Conservation (phyloP, 2,329 filamentous ascomycete genomes). For the Fusarium praegraminearum region DNA sequence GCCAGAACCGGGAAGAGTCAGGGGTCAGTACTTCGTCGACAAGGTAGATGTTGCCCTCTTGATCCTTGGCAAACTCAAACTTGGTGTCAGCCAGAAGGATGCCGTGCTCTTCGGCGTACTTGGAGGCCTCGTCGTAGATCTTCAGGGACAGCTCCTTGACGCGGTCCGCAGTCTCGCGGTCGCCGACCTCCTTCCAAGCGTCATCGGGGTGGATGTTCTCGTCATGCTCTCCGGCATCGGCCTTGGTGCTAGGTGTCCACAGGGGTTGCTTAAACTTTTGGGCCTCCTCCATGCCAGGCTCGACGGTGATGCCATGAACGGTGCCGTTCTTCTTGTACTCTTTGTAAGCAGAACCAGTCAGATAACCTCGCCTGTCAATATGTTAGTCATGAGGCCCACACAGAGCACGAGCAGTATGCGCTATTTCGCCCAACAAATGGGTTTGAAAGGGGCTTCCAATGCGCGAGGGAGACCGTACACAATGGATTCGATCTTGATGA, state of each 20-base stretch:
- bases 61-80: conserved; percentile 47
- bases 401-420: background rate
- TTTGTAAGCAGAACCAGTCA: conserved; percentile 85
- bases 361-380: conserved; percentile 72
- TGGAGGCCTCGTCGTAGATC: conserved; percentile 45
- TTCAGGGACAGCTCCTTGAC: conserved; percentile 47
- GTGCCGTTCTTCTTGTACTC: conserved; percentile 77
- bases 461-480: conserved; percentile 20
- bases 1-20: conserved; percentile 88
- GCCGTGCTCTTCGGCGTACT: conserved; percentile 43
- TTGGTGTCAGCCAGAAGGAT: conserved; percentile 47
- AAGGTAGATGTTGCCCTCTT: conserved; percentile 47
- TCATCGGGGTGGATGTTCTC: conserved; percentile 84
- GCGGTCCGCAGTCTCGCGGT: conserved; percentile 47
- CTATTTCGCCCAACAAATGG: background rate
- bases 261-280: conserved; percentile 72
- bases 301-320: conserved; percentile 79
- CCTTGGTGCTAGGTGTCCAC: conserved; percentile 86
- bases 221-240: conserved; percentile 80
- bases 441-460: background rate
- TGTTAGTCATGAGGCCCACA: conserved; percentile 4
- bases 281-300: conserved; percentile 74
- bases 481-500: conserved; percentile 72
- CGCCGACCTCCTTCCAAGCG: conserved; percentile 58
- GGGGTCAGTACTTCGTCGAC: conserved; percentile 45